A percentile compares a stretch with the other conserved stretches of the same genome.
Conservation (phyloP, 768 basidiomycete species). For the Hebeloma cylindrosporum region DNA sequence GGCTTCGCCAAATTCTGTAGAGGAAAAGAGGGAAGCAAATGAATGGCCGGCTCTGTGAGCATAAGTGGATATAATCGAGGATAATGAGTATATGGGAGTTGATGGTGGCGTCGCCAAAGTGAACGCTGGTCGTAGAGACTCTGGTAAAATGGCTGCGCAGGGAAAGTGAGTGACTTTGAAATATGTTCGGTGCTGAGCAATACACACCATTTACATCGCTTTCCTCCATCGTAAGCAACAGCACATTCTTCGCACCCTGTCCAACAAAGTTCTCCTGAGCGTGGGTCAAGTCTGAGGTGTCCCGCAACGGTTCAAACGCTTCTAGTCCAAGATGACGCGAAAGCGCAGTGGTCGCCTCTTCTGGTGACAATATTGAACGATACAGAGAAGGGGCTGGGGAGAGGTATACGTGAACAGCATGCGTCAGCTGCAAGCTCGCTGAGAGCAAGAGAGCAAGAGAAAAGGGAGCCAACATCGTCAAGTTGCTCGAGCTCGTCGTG, state of each 20-base stretch:
- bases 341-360: constrained; percentile 58
- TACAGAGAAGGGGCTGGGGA: constrained; percentile 42
- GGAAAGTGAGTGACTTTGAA: no score
- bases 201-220: constrained; percentile 53
- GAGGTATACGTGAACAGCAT: constrained; percentile 61
- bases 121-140: constrained; percentile 50
- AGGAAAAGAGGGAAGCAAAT: constrained; percentile 54
- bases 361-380: constrained; percentile 43
- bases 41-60: constrained; percentile 55
- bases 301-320: constrained; percentile 50
- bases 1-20: constrained; percentile 29
- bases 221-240: constrained; percentile 60
- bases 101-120: constrained; percentile 32
- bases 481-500: background rate
- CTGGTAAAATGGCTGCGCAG: constrained; percentile 64
- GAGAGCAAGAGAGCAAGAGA: constrained; percentile 29
- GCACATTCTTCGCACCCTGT: constrained; percentile 45
- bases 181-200: no score
- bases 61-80: constrained; percentile 57
- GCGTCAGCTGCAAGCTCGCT: constrained; percentile 36
- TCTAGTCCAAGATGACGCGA: constrained; percentile 75
- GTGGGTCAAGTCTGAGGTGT: constrained; percentile 29
- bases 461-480: constrained; percentile 26
- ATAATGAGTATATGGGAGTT: constrained; percentile 39
- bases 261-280: constrained; percentile 56